Percentiles rank a stretch among this genome's conserved stretches.
Conservation (phyloP, 2,329 filamentous ascomycete species). For the Rachicladosporium sp. region DNA sequence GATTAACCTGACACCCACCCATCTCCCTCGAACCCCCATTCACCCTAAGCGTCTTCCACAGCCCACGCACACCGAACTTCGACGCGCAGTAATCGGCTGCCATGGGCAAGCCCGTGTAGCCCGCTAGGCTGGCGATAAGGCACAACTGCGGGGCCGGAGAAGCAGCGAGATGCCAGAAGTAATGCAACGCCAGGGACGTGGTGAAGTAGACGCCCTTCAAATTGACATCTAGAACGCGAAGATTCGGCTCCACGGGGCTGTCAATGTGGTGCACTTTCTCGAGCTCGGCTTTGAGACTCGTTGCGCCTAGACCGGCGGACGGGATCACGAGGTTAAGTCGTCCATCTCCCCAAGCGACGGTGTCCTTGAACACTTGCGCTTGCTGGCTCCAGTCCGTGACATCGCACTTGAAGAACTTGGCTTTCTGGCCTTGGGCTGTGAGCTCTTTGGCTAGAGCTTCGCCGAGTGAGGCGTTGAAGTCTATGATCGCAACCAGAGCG, state of each 20-base stretch:
- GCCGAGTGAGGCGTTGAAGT: conserved; percentile 10
- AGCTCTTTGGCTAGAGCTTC: conserved; percentile 4
- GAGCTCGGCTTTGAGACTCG: too few relatives aligned
- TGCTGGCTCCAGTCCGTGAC: conserved; percentile 17
- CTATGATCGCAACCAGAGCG: conserved; percentile 19
- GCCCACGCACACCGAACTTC: conserved; percentile 13
- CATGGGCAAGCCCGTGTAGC: conserved; percentile 8
- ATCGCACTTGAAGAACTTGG: conserved; percentile 19
- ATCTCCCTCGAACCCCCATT: conserved; percentile 1
- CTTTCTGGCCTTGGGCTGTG: conserved; percentile 5
- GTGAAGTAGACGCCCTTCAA: conserved; percentile 18
- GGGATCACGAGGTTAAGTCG: conserved; percentile 20
- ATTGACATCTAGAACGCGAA: conserved; percentile 15
- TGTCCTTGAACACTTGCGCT: conserved; percentile 19
- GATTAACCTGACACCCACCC: conserved; percentile 8
- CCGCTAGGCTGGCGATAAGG: conserved; percentile 12
- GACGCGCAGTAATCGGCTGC: conserved; percentile 9
- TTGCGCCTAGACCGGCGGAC: conserved; percentile 12
- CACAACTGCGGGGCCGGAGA: conserved; percentile 11
- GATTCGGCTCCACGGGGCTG: too few relatives aligned
- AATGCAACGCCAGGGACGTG: conserved; percentile 22
- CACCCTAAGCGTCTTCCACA: conserved; percentile 7
- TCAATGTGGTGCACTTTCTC: background rate
- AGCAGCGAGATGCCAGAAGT: conserved; percentile 14
- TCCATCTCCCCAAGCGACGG: conserved; percentile 12